A percentile compares a stretch with the other conserved stretches of the same genome.
Conservation (phyloP, 805 yeast species). For the Candida coleopterorum region DNA sequence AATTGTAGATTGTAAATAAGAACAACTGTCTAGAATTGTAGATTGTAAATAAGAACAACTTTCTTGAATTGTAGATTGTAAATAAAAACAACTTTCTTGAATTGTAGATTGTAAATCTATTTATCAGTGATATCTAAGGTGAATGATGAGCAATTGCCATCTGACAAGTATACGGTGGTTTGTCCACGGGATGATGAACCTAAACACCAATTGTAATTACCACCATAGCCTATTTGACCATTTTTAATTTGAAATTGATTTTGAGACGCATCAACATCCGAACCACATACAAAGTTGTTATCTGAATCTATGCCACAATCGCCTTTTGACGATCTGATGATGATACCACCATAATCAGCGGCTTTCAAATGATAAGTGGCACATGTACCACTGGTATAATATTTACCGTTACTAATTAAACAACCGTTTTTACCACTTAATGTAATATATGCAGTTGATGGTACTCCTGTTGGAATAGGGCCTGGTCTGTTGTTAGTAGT, state of each 20-base stretch:
- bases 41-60: too few relatives aligned
- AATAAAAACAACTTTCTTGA: too few relatives aligned
- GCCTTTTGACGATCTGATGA: constrained; percentile 67
- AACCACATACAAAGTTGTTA: constrained; percentile 19
- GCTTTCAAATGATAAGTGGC: constrained; percentile 62
- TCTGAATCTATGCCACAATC: constrained; percentile 50
- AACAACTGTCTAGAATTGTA: too few relatives aligned
- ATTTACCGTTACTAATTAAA: constrained; percentile 78
- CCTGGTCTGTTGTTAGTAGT: constrained; percentile 6
- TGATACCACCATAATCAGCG: constrained; percentile 69
- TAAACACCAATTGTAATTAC: constrained; percentile 59
- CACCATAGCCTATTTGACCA: constrained; percentile 54
- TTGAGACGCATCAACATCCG: constrained; percentile 13
- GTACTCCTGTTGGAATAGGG: constrained; percentile 17
- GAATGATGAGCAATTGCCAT: constrained; percentile 13
- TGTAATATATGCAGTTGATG: constrained; percentile 34
- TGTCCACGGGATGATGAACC: constrained; percentile 32
- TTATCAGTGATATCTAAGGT: neutral
- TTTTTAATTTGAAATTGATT: constrained; percentile 51
- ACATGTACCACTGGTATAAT: constrained; percentile 81
- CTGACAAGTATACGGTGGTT: constrained; percentile 44
- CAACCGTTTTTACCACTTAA: constrained; percentile 60
- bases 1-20: too few relatives aligned
- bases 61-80: too few relatives aligned
- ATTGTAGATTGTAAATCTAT: too few relatives aligned